phyloP scores from a whole-genome alignment of 768 basidiomycete genomes.

The Psilocybe cyanescens region DNA sequence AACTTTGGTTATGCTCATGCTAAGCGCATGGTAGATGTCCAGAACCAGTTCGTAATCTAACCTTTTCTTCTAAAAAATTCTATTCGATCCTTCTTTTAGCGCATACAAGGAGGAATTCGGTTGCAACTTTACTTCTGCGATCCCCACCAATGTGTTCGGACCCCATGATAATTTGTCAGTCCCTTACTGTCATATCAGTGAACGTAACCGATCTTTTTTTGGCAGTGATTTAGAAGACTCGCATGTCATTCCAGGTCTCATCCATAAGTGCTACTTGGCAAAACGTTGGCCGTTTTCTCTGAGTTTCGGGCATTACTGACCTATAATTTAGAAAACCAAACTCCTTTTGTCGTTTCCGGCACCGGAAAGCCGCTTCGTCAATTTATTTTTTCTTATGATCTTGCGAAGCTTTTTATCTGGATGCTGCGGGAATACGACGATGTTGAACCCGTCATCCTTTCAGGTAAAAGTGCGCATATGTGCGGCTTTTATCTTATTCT shows the following conservation, averaged over 20 bases:
- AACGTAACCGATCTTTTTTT: slow-evolving; percentile 7
- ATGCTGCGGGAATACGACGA: slow-evolving; percentile 88
- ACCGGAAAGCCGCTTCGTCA: slow-evolving; percentile 94
- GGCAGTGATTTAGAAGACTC: slow-evolving; percentile 83
- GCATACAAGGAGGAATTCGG: slow-evolving; percentile 97
- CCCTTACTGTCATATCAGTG: neutral
- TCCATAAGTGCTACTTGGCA: slow-evolving; percentile 92
- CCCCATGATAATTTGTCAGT: slow-evolving; percentile 90
- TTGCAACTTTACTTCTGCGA: slow-evolving; percentile 93
- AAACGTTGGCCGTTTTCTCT: slow-evolving; percentile 58
- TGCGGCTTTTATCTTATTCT: neutral
- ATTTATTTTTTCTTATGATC: slow-evolving; percentile 96
- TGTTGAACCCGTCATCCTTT: slow-evolving; percentile 92
- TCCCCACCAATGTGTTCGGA: slow-evolving; percentile 98
- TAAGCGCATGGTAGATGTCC: slow-evolving; percentile 93
- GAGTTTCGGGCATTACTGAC: neutral
- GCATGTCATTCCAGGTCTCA: slow-evolving; percentile 93
- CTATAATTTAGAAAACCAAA: slow-evolving; percentile 64
- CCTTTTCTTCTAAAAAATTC: neutral
- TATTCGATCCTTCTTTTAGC: slow-evolving; percentile 40
- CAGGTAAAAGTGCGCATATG: slow-evolving; percentile 50
- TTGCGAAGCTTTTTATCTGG: slow-evolving; percentile 96
- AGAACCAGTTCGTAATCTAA: slow-evolving; percentile 74
- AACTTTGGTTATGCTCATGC: slow-evolving; percentile 98
- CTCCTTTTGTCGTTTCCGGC: slow-evolving; percentile 86